phyloP scores from a whole-genome alignment of 2,329 filamentous ascomycete genomes.

The Thelonectria rubi region DNA sequence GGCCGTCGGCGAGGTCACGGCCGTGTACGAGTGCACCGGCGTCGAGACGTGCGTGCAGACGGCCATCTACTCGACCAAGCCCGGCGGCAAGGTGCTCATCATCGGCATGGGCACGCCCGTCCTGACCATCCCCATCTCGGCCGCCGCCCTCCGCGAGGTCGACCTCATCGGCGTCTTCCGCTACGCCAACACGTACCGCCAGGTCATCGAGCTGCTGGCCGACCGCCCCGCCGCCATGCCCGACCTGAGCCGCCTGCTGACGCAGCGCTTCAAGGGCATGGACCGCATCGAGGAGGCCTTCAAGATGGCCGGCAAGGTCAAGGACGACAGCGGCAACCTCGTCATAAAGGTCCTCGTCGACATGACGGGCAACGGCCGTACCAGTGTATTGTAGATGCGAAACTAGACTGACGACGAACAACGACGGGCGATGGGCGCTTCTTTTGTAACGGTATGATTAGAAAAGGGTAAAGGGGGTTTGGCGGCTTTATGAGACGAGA shows the following conservation, averaged over 20 bases:
- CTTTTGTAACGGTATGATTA: conserved; percentile 14
- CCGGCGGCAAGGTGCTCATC: conserved; percentile 75
- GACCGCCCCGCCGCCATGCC: conserved; percentile 63
- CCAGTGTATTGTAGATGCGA: conserved; percentile 26
- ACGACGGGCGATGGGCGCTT: not conserved
- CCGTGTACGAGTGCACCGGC: conserved; percentile 81
- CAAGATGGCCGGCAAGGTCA: conserved; percentile 74
- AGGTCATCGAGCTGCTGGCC: conserved; percentile 61
- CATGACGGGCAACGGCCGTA: conserved; percentile 43
- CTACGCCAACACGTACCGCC: conserved; percentile 78
- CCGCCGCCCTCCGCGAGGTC: conserved; percentile 74
- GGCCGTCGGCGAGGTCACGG: conserved; percentile 69
- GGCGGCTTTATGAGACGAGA: conserved; percentile 23
- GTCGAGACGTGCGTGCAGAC: conserved; percentile 80
- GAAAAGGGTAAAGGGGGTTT: conserved; percentile 27
- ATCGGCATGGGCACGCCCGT: conserved; percentile 79
- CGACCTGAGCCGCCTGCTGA: conserved; percentile 73
- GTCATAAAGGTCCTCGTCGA: conserved; percentile 79
- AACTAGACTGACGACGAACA: not conserved
- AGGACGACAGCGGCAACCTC: conserved; percentile 73
- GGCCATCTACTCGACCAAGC: conserved; percentile 73
- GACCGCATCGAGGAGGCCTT: conserved; percentile 73
- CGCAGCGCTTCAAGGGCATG: conserved; percentile 74
- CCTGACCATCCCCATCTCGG: conserved; percentile 74
- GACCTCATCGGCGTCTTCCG: conserved; percentile 77